Percentiles rank a stretch among this genome's conserved stretches.
Evolutionary conservation across 371 early-diverging fungal species (phyloP).

Genomic region (Fennellomyces sp.): DNA sequence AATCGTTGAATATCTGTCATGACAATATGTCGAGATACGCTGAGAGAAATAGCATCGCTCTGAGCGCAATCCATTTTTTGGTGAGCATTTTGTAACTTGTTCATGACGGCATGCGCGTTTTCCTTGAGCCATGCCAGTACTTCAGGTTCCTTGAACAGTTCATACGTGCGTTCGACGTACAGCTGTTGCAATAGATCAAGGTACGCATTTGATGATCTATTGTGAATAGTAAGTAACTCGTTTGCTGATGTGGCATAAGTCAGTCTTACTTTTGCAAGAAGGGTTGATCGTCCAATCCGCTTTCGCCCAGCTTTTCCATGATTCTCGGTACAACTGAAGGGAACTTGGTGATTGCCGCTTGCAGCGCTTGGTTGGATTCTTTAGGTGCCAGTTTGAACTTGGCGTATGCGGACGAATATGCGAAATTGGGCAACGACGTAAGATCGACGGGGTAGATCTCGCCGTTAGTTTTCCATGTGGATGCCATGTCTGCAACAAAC

Average conservation of each 20-base stretch:
- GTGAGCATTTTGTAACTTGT: conserved; percentile 14
- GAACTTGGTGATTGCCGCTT: conserved; percentile 62
- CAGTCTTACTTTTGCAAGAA: conserved; percentile 6
- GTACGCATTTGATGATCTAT: conserved; percentile 23
- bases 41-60: conserved; percentile 51
- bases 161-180: conserved; percentile 61
- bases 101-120: conserved; percentile 19
- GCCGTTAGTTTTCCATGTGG: conserved; percentile 42
- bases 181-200: conserved; percentile 54
- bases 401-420: conserved; percentile 78
- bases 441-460: conserved; percentile 34
- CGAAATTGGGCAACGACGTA: conserved; percentile 72
- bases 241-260: no score
- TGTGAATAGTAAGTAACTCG: background rate
- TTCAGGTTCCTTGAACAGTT: conserved; percentile 80
- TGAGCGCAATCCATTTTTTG: conserved; percentile 16
- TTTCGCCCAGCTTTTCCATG: conserved; percentile 38
- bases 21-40: conserved; percentile 74
- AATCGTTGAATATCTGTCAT: conserved; percentile 66
- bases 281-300: conserved; percentile 3
- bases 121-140: conserved; percentile 56
- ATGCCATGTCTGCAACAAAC: conserved; percentile 62
- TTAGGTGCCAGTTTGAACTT: conserved; percentile 59
- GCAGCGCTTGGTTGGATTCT: conserved; percentile 57
- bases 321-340: conserved; percentile 37